Conservation (phyloP, 2,329 filamentous ascomycete genomes). For the Aspergillus uvarum region DNA sequence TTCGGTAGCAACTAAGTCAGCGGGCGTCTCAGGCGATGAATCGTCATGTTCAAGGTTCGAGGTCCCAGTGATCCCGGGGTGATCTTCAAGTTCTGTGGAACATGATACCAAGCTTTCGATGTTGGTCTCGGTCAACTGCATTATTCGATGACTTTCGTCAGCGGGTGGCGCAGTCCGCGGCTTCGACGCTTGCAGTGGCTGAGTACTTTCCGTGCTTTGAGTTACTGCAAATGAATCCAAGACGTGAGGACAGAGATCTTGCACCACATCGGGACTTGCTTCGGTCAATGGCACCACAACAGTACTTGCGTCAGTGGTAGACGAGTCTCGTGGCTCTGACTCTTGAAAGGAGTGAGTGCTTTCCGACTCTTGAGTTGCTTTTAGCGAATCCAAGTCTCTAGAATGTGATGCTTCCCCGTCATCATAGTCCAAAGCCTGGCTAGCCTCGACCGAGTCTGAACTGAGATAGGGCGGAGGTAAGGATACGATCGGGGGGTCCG, state of each 20-base stretch:
- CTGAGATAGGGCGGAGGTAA: too few relatives aligned
- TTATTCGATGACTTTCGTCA: neutral
- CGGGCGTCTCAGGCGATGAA: neutral
- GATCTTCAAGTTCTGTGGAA: neutral
- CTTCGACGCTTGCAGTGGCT: neutral
- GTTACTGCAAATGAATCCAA: neutral
- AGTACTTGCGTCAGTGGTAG: neutral
- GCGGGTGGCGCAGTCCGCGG: neutral
- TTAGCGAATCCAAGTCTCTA: too few relatives aligned
- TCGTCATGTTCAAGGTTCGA: neutral
- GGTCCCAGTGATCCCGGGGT: neutral
- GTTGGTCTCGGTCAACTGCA: neutral
- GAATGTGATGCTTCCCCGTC: too few relatives aligned
- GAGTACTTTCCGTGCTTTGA: neutral
- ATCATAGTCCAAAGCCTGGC: too few relatives aligned
- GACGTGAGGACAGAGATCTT: too few relatives aligned
- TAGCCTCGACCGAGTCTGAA: too few relatives aligned
- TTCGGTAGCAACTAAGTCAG: neutral
- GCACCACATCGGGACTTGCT: too few relatives aligned
- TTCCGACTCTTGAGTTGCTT: too few relatives aligned
- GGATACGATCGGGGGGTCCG: neutral
- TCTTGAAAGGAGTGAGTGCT: too few relatives aligned
- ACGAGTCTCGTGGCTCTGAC: neutral
- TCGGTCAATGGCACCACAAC: too few relatives aligned
- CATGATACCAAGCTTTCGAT: neutral